Base-by-base conservation (phyloP, 2,329 filamentous ascomycete species). In the Aspergillus ochraceoroseus region DNA sequence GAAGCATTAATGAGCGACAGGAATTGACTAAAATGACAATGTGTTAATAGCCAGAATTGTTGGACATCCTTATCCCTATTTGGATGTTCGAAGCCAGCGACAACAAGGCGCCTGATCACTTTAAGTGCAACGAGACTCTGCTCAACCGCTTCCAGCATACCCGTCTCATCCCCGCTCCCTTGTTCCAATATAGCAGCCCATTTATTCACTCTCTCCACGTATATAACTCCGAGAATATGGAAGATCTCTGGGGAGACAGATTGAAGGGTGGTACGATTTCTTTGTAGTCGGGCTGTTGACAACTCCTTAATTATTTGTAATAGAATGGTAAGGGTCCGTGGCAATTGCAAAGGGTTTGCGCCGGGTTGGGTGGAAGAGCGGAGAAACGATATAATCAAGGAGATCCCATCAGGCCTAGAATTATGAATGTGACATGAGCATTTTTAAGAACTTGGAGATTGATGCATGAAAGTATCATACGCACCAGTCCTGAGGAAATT, bases 231-330 rank as follows among this genome's bases (percentile, higher is more conserved):
- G 14, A 96, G 70, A 2, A 92, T 71, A 53, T 83, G 82, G n/a
- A 95, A 77, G 14, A 95, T 77, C 60, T 95, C 87, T 0, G 89
- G 87, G 0, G 88, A 80, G 19, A 86, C 76, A 1, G 80, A 79
- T 52, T 94, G 85, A 11, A 98, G 70, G 25, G 80, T 83, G 1
- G 82, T 80, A 55, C 89, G 81, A 0, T 83, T 88, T 49, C 78
- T 79, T 41, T 81, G 76, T 32, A 96, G 66, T 29, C 87, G 76
- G 2, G 85, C 89, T 0, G 85, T 89, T 0, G 85, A 82, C 4
- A 96, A 71, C 62, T 96, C 92, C 67, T 96, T 98, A 57, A 94
- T 81, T 18, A 95, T 80, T 32, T 90, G 83, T 9, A 96, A 72
- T 7, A 95, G 71, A 8, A 94, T 80, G 37, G 87, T 73, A 29